Conservation (phyloP, 768 basidiomycete genomes). For the Naematelia aurantialba region DNA sequence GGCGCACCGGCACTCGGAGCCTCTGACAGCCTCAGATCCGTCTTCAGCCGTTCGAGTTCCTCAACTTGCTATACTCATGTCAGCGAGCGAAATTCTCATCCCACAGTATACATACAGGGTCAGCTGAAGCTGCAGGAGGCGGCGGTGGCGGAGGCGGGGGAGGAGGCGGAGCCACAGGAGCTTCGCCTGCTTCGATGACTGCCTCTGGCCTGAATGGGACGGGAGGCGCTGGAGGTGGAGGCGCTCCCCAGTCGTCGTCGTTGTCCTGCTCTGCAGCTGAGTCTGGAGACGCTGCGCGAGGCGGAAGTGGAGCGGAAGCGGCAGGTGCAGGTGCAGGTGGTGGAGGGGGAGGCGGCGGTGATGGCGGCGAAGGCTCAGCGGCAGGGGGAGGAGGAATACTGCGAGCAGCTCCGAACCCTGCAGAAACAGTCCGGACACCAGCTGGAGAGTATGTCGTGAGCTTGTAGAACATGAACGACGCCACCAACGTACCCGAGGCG, state of each 20-base stretch:
- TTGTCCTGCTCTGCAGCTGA: slow-evolving; percentile 49
- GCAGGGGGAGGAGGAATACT: background rate
- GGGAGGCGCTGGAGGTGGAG: slow-evolving; percentile 51
- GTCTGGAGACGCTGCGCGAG: slow-evolving; percentile 48
- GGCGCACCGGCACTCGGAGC: slow-evolving; percentile 36
- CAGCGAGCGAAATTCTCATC: background rate
- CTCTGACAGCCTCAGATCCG: slow-evolving; percentile 39
- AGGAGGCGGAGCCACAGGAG: slow-evolving; percentile 37
- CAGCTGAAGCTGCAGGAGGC: slow-evolving; percentile 27
- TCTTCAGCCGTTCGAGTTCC: slow-evolving; percentile 41
- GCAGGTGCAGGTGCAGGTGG: slow-evolving; percentile 21
- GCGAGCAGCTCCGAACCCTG: background rate
- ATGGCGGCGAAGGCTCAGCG: slow-evolving; percentile 18
- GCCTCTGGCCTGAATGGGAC: slow-evolving; percentile 54
- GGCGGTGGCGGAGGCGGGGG: slow-evolving; percentile 45
- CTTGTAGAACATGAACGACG: no score
- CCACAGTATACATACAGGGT: slow-evolving; percentile 36
- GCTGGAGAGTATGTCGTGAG: background rate
- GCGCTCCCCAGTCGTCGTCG: slow-evolving; percentile 52
- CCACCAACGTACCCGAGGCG: slow-evolving; percentile 26
- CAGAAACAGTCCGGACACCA: background rate
- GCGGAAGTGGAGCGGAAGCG: slow-evolving; percentile 22
- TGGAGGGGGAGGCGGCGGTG: slow-evolving; percentile 21
- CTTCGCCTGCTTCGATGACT: slow-evolving; percentile 24
- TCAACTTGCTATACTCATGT: slow-evolving; percentile 43